These are phyloP conservation scores for Chrysanthemum makinoi DNA, from an alignment of 129 eudicot species.

Conservation along the genomic window DNA sequence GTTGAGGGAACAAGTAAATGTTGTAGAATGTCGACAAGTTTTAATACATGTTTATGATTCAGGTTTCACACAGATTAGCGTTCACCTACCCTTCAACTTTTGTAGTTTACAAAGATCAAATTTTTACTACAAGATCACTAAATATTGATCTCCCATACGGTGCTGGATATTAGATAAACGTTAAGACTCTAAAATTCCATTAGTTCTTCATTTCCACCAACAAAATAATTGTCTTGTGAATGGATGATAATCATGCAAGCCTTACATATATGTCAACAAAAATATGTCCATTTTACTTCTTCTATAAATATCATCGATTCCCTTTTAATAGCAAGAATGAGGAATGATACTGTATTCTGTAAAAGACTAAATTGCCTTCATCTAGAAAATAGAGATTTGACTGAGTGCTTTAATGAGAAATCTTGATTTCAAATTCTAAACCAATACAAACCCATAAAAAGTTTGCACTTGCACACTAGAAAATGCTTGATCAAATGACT, in stretches of 20 bases:
- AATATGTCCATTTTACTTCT: too few relatives aligned
- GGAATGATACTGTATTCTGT: background rate
- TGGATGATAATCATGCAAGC: too few relatives aligned
- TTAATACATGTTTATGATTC: background rate
- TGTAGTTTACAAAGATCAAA: background rate
- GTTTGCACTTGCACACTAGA: constrained; percentile 29
- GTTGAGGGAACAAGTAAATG: too few relatives aligned
- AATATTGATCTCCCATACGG: background rate
- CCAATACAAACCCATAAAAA: constrained; percentile 8
- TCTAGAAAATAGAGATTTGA: constrained; percentile 18
- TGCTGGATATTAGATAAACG: background rate
- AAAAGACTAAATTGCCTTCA: background rate
- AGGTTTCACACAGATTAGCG: background rate
- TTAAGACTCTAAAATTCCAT: background rate
- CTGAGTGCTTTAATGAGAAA: constrained; percentile 22
- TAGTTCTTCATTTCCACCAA: background rate
- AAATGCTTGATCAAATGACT: constrained; percentile 29
- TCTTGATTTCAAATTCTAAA: constrained; percentile 27
- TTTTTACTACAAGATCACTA: background rate
- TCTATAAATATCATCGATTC: background rate
- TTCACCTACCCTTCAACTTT: background rate
- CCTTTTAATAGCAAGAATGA: background rate
- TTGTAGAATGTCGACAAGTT: too few relatives aligned
- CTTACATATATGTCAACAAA: too few relatives aligned
- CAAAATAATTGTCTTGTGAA: too few relatives aligned